These are phyloP conservation scores for Nicotiana undulata DNA, from an alignment of 257 asterid species.

Conservation along the genomic window DNA sequence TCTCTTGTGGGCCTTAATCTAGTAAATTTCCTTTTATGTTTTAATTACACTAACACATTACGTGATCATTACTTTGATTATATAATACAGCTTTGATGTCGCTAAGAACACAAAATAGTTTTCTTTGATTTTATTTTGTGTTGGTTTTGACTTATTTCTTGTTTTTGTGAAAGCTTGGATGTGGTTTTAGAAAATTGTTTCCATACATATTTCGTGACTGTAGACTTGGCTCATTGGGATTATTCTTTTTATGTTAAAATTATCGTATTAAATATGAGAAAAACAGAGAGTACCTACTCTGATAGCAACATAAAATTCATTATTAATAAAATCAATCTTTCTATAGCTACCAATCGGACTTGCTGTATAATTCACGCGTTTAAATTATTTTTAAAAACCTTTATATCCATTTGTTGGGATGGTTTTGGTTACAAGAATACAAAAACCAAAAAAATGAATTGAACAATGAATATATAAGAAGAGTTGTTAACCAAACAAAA, in stretches of 20 bases:
- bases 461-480: not conserved
- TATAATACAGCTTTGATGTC: not conserved
- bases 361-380: not conserved
- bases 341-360: not conserved
- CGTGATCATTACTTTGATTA: not conserved
- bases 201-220: not conserved
- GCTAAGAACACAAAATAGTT: not conserved
- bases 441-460: not conserved
- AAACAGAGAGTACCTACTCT: not conserved
- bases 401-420: not conserved
- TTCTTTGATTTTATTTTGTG: not conserved
- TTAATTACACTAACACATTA: not conserved
- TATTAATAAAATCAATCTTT: not conserved
- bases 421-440: not conserved
- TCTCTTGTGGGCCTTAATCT: not conserved
- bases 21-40: not conserved
- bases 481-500: not conserved
- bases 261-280: not conserved
- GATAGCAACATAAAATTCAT: not conserved
- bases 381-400: not conserved
- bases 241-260: too few relatives aligned
- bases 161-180: not conserved
- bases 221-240: too few relatives aligned
- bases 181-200: not conserved
- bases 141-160: too few relatives aligned